Conservation (phyloP, 1,139 yeast species). For the Scheffersomyces titani region DNA sequence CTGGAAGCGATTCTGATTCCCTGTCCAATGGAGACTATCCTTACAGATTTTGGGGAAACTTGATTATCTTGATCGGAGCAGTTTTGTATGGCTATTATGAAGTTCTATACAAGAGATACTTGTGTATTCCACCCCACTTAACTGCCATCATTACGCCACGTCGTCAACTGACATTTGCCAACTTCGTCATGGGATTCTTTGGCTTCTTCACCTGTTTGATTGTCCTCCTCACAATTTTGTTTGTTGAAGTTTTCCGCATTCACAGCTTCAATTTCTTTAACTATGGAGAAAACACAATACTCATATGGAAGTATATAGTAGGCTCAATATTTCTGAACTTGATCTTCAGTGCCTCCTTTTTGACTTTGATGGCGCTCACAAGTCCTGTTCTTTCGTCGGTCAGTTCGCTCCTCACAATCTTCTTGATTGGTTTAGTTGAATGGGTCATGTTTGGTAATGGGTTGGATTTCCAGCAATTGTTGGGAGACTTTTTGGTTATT, state of each 20-base stretch:
- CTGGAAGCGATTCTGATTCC: slow-evolving; percentile 38
- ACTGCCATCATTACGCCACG: slow-evolving; percentile 46
- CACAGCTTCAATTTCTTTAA: slow-evolving; percentile 61
- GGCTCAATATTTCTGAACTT: slow-evolving; percentile 64
- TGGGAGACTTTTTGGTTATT: slow-evolving; percentile 61
- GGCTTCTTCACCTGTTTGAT: slow-evolving; percentile 60
- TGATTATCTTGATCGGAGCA: slow-evolving; percentile 77
- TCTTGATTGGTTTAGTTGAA: slow-evolving; percentile 78
- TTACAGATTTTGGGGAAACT: slow-evolving; percentile 67
- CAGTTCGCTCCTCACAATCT: slow-evolving; percentile 74
- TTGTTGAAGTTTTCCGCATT: slow-evolving; percentile 55
- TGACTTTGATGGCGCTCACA: slow-evolving; percentile 80
- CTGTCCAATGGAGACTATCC: slow-evolving; percentile 45
- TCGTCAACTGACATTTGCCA: slow-evolving; percentile 49
- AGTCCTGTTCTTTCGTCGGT: slow-evolving; percentile 86
- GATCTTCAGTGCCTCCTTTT: slow-evolving; percentile 69
- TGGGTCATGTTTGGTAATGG: slow-evolving; percentile 66
- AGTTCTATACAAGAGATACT: slow-evolving; percentile 72
- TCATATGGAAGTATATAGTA: slow-evolving; percentile 45
- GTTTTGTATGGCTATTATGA: slow-evolving; percentile 83
- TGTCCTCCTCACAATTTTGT: slow-evolving; percentile 50
- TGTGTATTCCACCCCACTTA: slow-evolving; percentile 69
- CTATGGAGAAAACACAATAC: slow-evolving; percentile 37
- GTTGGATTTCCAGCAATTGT: slow-evolving; percentile 48
- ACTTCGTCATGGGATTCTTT: slow-evolving; percentile 51